Base-by-base conservation (phyloP, 2,329 filamentous ascomycete genomes). In the Aureobasidium uvarum region DNA sequence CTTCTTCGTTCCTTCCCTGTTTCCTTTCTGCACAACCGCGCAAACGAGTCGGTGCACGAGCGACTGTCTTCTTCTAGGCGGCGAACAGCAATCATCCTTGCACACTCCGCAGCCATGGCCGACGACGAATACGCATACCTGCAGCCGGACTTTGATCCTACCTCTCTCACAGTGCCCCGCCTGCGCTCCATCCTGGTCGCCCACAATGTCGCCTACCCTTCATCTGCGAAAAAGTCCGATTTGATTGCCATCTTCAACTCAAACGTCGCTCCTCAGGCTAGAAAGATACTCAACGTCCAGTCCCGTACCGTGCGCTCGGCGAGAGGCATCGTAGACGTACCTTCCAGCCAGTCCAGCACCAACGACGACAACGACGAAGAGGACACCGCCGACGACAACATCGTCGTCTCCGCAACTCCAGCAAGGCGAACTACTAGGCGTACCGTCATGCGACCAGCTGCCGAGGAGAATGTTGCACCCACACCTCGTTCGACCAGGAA, bases 121-220 rank as follows among this genome's bases (percentile, higher is more conserved):
- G 67, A 66, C 48, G 67, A 68, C 69, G 90, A 93, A 70, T 78
- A 89, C 70, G 90, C 92, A 70, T 99, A 98, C 76, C 87, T 98
- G 38, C 87, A 93, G 74, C 85, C 91, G 64, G 91, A 86, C 72
- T 98, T 97, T 76, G 92, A 99, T 75, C 87, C 95, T 23, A 84
- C 84, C 74, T 86, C 85, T 69, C 85, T 98, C 69, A 98, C 92
- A 1, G 87, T 98, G 58, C 92, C 95, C 33, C 89, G 90, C 52
- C 82, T 99, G 71, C 91, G 95, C 72, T 94, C 90, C 56, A 96
- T 98, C 70, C 86, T 99, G 66, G 90, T 98, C 72, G 89, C 87
- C 69, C 91, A 99, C 79, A 90, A 92, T 74, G 82, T 98, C 72
- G 80, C 86, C 43, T 98, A 96, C 75, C 89, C 93, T 5, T 88